Percentiles rank a stretch among this genome's conserved stretches.
phyloP scores from a whole-genome alignment of 2,329 filamentous ascomycete genomes.

The Cladosporium velox region DNA sequence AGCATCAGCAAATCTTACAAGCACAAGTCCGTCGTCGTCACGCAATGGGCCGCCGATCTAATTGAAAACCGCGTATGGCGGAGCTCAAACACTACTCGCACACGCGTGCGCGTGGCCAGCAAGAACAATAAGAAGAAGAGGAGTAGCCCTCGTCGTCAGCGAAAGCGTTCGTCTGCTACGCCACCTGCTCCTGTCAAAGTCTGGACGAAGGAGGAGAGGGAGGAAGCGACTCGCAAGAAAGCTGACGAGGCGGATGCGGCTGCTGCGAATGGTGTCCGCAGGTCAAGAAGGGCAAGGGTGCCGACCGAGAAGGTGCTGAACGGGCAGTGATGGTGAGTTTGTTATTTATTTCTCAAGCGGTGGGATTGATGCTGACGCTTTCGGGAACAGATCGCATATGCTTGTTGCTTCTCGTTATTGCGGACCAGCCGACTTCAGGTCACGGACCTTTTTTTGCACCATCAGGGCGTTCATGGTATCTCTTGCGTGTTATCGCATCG shows the following conservation, averaged over 20 bases:
- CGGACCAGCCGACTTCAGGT: neutral
- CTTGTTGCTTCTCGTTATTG: neutral
- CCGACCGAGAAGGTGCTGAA: conserved; percentile 1
- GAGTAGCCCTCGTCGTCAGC: no score
- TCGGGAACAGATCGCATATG: neutral
- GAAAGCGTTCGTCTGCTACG: neutral
- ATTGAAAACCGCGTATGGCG: neutral
- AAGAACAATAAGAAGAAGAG: no score
- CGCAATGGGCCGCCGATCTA: neutral
- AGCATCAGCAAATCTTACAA: neutral
- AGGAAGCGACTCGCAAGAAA: neutral
- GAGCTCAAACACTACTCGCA: neutral
- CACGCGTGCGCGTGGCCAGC: neutral
- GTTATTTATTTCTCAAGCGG: no score
- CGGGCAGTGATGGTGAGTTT: neutral
- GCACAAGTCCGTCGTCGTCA: neutral
- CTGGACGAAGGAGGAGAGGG: conserved; percentile 7
- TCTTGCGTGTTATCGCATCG: neutral
- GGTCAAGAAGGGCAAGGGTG: neutral
- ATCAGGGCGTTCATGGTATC: neutral
- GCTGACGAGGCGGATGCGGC: neutral
- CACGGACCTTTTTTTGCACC: neutral
- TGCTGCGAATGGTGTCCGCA: neutral
- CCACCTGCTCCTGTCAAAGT: neutral
- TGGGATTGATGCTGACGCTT: neutral